Base-by-base conservation (phyloP, 2,329 filamentous ascomycete species). In the Madurella fahalii region DNA sequence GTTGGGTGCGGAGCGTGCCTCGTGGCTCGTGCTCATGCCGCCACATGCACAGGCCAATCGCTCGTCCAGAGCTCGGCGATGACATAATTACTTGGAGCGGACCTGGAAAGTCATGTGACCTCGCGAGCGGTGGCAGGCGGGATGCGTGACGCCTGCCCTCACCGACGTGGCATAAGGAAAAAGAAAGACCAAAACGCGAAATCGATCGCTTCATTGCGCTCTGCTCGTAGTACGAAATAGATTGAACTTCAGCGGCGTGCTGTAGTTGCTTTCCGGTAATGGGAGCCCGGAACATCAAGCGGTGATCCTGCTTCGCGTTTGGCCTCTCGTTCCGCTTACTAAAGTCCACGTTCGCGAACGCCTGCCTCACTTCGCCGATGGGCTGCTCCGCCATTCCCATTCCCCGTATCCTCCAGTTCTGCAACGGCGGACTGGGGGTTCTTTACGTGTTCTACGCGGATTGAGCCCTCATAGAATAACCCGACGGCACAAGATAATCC, bases 31-130 rank as follows among this genome's bases (percentile, higher is more conserved):
- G 25, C 25, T 3, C 25, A n/a, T n/a, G n/a, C 25, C 7, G 25
- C 25, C 25, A 25, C 25, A 25, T 25, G 47, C 50, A 54, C 56
- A 43, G 13, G 37, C 52, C 49, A 52, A 37, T 20, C 4, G 47
- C 46, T 49, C 43, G 40, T 40, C 52, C 43, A 43, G 32, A 20
- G 31, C 8, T 34, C 12, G 11, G n/a, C 20, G 49, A 54, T 57
- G 54, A 57, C 54, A 57, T 53, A 55, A 54, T n/a, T n/a, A n/a
- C n/a, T n/a, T n/a, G n/a, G n/a, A 4, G 16, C 15, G 16, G 2
- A 43, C 1, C 17, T 2, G 3, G 1, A 32, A 17, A 9, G 13
- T 58, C 58, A 60, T 39, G 53, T 60, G 58, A 60, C 37, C 45
- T 56, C 58, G 58, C 43, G 58, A 45, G 39, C n/a, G 18, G 41